Base-by-base conservation (phyloP, 192 early-diverging fungal species). In the Nowakowskiella sp. region DNA sequence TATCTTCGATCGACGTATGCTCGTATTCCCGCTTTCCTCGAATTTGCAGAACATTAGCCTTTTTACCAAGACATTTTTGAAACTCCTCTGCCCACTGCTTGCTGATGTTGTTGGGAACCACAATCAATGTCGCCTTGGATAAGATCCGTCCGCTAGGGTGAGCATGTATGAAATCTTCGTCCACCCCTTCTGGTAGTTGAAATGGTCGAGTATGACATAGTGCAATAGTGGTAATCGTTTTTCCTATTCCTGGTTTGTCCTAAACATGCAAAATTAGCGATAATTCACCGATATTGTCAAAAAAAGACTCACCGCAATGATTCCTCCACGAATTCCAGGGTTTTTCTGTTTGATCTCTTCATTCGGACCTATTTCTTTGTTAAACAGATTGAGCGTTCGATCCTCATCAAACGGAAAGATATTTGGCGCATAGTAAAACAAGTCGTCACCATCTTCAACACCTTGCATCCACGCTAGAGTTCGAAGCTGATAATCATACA, bases 271-370 rank as follows among this genome's bases (percentile, higher is more conserved):
- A n/a, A n/a, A n/a, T n/a, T n/a, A n/a, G n/a, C n/a, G n/a, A n/a
- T n/a, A n/a, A n/a, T n/a, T n/a, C n/a, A n/a, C n/a, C n/a, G n/a
- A n/a, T n/a, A n/a, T n/a, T n/a, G n/a, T n/a, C n/a, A n/a, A n/a
- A n/a, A n/a, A n/a, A n/a, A 1, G 7, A 59, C 57, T 51, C 30
- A 59, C 57, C 13, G 57, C 57, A 51, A 59, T 52, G 21, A 59
- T 59, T 9, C 57, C 57, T 45, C 33, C 46, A 30, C 25, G 6
- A 6, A 59, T 44, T n/a, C n/a, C n/a, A n/a, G n/a, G n/a, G n/a
- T n/a, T n/a, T n/a, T n/a, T n/a, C n/a, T n/a, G n/a, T n/a, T n/a
- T n/a, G n/a, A n/a, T n/a, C n/a, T n/a, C n/a, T n/a, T n/a, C n/a
- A n/a, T n/a, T n/a, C n/a, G n/a, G n/a, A n/a, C n/a, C n/a, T n/a